Conservation (phyloP, 1,284 basidiomycete genomes). For the Blastosporella zonata region DNA sequence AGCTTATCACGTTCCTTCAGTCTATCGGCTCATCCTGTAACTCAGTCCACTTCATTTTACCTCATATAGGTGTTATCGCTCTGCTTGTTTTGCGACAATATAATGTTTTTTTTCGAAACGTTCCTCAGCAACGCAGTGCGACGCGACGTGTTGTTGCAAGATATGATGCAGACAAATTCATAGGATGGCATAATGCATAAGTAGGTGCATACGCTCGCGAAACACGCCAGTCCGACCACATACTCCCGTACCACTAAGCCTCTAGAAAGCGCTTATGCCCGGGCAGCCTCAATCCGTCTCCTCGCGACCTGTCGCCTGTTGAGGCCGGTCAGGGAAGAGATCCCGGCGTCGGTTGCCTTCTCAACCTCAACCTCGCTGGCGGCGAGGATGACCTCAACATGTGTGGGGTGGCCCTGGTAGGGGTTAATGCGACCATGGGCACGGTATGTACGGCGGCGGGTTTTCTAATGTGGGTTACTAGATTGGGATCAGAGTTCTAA, state of each 20-base stretch:
- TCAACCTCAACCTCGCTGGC: constrained; percentile 81
- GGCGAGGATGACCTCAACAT: constrained; percentile 92
- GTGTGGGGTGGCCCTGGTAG: constrained; percentile 47
- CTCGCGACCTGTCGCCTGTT: constrained; percentile 82
- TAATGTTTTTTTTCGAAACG: neutral
- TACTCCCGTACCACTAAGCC: constrained; percentile 5
- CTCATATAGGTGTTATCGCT: neutral
- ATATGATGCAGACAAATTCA: constrained; percentile 14
- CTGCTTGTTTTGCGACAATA: neutral
- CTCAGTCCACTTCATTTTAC: too few relatives aligned
- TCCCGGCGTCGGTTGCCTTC: constrained; percentile 80
- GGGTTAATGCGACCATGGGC: constrained; percentile 56
- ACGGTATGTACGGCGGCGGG: constrained; percentile 98
- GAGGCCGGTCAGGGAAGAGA: constrained; percentile 54
- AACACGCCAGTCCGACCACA: constrained; percentile 12
- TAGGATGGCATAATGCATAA: constrained; percentile 21
- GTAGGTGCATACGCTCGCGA: constrained; percentile 17
- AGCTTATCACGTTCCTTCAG: too few relatives aligned
- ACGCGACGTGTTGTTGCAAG: constrained; percentile 9
- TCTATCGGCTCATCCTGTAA: too few relatives aligned
- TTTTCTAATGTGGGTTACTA: constrained; percentile 65
- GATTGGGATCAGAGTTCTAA: neutral
- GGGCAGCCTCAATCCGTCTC: constrained; percentile 78
- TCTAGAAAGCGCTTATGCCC: constrained; percentile 34
- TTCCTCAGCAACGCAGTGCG: neutral